Evolutionary conservation across 2,329 filamentous ascomycete species (phyloP), one percentile per base, ranked within the genome.

Genomic region (Neocucurbitaria cava): DNA sequence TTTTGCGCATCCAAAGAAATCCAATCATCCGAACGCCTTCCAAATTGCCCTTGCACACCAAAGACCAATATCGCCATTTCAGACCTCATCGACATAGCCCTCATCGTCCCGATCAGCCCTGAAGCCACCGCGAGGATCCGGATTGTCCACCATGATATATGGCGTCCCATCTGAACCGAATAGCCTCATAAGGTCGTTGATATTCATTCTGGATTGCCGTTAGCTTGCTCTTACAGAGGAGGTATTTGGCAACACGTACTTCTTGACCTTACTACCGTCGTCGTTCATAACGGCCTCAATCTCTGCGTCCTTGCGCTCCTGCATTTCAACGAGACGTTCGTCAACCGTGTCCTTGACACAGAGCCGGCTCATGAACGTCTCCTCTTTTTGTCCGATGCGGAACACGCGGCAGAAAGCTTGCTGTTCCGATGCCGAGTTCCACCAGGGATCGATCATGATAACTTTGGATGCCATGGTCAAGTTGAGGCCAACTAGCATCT

Each of bases 331-430:
- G 3, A 92, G 77, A 0, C 80, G 75, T 9, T 82, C 76, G 54
- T 92, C 89, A 5, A 90, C 83, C 0, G 81, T 83, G 4, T 82
- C 77, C 1, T 77, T 71, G 0, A 87, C 78, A 0, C 86, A 72
- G 30, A 92, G 78, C 0, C 86, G 80, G 0, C 84, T 80, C 52
- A 89, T 81, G 10, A 84, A 76, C 0, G 87, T 87, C 30, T 84
- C 76, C 38, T 87, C 83, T 0, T 66, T 57, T 58, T 94, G 90
- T 0, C 88, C 88, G 2, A 87, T 85, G 5, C 89, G 81, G 61
- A 83, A 84, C 0, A 91, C 83, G 0, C 89, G 83, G 1, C 80
- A 83, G 65, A 85, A 85, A 0, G 84, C 87, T 63, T 91, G 89
- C n/a, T 85, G 76, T 61, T 91, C 87, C 0, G 79, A 71, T 0